Evolutionary conservation across 2,329 filamentous ascomycete species (phyloP), one percentile per base, ranked within the genome.

Genomic region (Didymella pomorum): DNA sequence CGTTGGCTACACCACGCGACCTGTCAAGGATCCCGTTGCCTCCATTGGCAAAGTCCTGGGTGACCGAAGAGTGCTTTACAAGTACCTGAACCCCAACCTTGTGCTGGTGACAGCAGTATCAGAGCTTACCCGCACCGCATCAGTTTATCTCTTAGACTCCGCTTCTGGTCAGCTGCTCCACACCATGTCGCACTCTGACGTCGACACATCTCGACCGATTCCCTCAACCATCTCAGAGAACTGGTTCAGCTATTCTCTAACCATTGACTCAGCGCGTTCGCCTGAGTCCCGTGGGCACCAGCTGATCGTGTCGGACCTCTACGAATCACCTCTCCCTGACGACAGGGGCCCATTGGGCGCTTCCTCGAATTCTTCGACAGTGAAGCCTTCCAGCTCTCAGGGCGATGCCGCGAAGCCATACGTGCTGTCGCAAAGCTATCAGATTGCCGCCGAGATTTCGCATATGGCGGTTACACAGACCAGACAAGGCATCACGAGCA

Each of bases 21-120:
- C 92, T 10, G 73, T 84, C 2, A 89, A 94, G 64, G 93, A 99
- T 68, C 92, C 92, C 0, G 88, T 98, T 46, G 94, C 95, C 3
- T 98, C 95, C 0, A 97, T 99, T 67, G 95, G 95, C 10, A 92
- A 92, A 58, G 95, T 98, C 1, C 85, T 99, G 21, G 93, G 93
- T 25, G 90, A 99, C 71, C 87, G 95, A 42, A 89, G 88, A n/a
- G 95, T 99, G 46, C 86, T 94, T 63, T 99, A 99, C 86, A 99
- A 99, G 79, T 98, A 98, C 74, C 81, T 99, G 39, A 97, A 96
- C 79, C 87, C 91, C 0, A 97, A 96, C 77, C 85, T 92, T 7
- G 82, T 93, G 2, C 84, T 98, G 0, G 82, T 97, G 44, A 91
- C 90, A 1, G 83, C 91, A 1, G 79, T 88, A 2, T 83, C 89